A percentile compares a stretch with the other conserved stretches of the same genome.
phyloP scores from a whole-genome alignment of 371 early-diverging fungal genomes.

The Haplosporangium sp. region DNA sequence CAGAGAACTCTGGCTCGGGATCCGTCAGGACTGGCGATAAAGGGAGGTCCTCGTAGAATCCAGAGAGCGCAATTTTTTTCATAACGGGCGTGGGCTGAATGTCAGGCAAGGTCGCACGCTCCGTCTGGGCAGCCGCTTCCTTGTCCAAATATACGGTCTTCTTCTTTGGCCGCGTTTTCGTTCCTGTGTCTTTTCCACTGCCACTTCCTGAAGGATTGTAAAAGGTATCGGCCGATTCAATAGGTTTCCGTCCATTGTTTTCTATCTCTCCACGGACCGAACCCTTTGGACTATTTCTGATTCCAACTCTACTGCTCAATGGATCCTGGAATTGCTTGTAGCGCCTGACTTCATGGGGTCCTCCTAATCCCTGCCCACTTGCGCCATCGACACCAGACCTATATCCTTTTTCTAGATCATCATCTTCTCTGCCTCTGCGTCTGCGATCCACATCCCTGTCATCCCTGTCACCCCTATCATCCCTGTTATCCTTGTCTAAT shows the following conservation, averaged over 20 bases:
- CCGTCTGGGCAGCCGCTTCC: conserved; percentile 39
- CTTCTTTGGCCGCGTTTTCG: conserved; percentile 7
- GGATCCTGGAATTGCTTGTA: conserved; percentile 6
- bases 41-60: conserved; percentile 33
- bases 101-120: conserved; percentile 41
- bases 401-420: conserved; percentile 12
- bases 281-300: neutral
- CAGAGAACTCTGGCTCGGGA: neutral
- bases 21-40: neutral
- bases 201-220: neutral
- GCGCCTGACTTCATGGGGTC: neutral
- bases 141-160: conserved; percentile 25
- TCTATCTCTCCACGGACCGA: neutral
- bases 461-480: neutral
- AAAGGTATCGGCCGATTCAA: neutral
- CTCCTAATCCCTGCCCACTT: neutral
- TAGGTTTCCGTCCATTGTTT: conserved; percentile 14
- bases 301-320: conserved; percentile 16
- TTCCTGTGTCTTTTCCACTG: conserved; percentile 3
- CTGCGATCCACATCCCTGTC: conserved; percentile 3
- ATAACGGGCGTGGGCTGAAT: conserved; percentile 32
- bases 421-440: neutral
- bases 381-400: conserved; percentile 5
- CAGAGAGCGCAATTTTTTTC: conserved; percentile 39
- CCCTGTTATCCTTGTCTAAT: conserved; percentile 5